A percentile compares a stretch with the other conserved stretches of the same genome.
Evolutionary conservation across 768 basidiomycete species (phyloP).

Genomic region (Suillus americanus): DNA sequence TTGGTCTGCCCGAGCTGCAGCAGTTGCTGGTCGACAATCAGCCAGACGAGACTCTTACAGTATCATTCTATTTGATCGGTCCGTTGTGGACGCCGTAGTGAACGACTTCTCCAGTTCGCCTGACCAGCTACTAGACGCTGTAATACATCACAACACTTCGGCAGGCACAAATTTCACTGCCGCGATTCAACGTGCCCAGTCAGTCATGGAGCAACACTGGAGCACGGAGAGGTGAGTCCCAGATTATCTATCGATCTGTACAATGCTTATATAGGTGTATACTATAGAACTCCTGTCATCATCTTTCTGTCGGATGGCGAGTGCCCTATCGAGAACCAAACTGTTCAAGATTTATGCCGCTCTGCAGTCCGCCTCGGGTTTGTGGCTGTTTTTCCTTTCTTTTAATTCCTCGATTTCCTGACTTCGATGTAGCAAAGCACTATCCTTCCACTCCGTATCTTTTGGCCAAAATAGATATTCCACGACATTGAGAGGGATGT

Average conservation of each 20-base stretch:
- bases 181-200: slow-evolving; percentile 38
- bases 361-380: slow-evolving; percentile 46
- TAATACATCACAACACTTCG: slow-evolving; percentile 32
- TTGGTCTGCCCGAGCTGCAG: slow-evolving; percentile 51
- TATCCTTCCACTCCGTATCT: slow-evolving; percentile 57
- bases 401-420: not conserved
- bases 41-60: slow-evolving; percentile 55
- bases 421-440: slow-evolving; percentile 41
- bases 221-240: slow-evolving; percentile 44
- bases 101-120: slow-evolving; percentile 51
- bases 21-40: slow-evolving; percentile 27
- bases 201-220: slow-evolving; percentile 47
- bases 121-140: slow-evolving; percentile 39
- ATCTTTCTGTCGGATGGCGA: slow-evolving; percentile 58
- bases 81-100: slow-evolving; percentile 21
- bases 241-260: not conserved
- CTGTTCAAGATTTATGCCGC: slow-evolving; percentile 41
- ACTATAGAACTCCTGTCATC: slow-evolving; percentile 35
- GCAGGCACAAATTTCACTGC: slow-evolving; percentile 44
- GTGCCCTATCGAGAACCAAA: slow-evolving; percentile 36
- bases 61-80: slow-evolving; percentile 45
- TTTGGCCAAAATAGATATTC: slow-evolving; percentile 40
- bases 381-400: not conserved
- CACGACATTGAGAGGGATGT: slow-evolving; percentile 45
- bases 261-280: slow-evolving; percentile 22